These are phyloP conservation scores for Lodderomyces beijingensis DNA, from an alignment of 1,139 yeast species.

Conservation along the genomic window DNA sequence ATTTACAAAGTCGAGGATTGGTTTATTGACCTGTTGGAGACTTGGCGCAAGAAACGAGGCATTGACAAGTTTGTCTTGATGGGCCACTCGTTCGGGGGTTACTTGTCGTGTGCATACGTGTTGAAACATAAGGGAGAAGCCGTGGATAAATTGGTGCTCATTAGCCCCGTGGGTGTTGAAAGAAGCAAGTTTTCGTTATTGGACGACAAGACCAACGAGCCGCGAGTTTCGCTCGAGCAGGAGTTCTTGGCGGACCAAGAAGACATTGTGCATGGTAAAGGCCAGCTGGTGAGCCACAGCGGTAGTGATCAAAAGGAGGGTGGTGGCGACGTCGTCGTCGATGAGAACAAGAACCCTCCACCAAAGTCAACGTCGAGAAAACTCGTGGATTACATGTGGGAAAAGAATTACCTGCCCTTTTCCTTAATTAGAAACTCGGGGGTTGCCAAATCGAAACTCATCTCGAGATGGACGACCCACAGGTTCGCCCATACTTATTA, in stretches of 20 bases:
- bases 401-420: conserved; percentile 36
- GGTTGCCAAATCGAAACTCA: conserved; percentile 33
- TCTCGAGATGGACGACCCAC: conserved; percentile 40
- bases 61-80: conserved; percentile 63
- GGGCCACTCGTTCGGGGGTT: conserved; percentile 95
- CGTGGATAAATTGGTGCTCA: conserved; percentile 36
- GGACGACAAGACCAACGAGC: conserved; percentile 16
- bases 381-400: conserved; percentile 32
- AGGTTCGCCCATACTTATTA: conserved; percentile 33
- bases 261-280: conserved; percentile 18
- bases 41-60: conserved; percentile 64
- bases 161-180: conserved; percentile 47
- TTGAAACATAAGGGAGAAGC: conserved; percentile 37
- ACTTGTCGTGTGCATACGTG: conserved; percentile 75
- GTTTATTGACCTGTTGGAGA: conserved; percentile 78
- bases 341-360: conserved; percentile 10
- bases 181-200: conserved; percentile 31
- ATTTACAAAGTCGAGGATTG: conserved; percentile 57
- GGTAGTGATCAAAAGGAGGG: not conserved
- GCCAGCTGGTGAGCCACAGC: conserved; percentile 2
- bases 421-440: conserved; percentile 33
- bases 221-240: conserved; percentile 17
- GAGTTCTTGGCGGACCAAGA: conserved; percentile 29
- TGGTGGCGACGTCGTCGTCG: conserved; percentile 15
- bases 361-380: conserved; percentile 19